These are phyloP conservation scores for Pseudocercospora fuligena DNA, from an alignment of 2,329 filamentous ascomycete species.

Conservation along the genomic window DNA sequence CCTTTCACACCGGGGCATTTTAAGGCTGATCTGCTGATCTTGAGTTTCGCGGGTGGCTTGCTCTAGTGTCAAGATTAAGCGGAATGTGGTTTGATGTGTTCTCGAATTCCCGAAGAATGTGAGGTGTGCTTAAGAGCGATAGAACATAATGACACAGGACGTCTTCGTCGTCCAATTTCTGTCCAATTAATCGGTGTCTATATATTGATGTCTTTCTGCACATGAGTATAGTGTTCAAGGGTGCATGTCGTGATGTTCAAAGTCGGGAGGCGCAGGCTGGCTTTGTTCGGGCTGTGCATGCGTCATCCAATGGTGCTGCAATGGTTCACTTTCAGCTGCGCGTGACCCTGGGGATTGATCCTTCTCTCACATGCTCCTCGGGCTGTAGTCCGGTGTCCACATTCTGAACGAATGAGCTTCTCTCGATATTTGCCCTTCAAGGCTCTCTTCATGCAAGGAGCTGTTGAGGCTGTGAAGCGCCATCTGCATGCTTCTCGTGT, in stretches of 20 bases:
- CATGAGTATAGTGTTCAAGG: neutral
- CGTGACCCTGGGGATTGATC: neutral
- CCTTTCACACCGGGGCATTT: neutral
- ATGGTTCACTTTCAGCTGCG: neutral
- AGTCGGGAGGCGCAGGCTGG: neutral
- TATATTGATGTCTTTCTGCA: neutral
- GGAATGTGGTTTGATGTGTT: conserved; percentile 2
- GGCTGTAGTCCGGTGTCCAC: neutral
- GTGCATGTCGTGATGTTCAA: neutral
- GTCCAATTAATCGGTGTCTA: neutral
- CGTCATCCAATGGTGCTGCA: neutral
- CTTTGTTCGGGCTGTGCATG: conserved; percentile 6
- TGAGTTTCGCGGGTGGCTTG: neutral
- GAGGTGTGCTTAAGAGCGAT: no score
- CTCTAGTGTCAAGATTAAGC: neutral
- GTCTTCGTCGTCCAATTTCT: neutral
- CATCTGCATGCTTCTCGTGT: neutral
- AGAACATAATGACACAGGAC: neutral
- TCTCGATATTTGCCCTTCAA: neutral
- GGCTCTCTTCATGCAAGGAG: neutral
- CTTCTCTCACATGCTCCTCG: neutral
- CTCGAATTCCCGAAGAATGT: neutral
- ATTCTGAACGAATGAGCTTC: neutral
- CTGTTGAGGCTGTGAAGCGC: conserved; percentile 3
- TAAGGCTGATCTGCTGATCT: neutral